Conservation (phyloP, 768 basidiomycete genomes). For the Lactifluus volemus region DNA sequence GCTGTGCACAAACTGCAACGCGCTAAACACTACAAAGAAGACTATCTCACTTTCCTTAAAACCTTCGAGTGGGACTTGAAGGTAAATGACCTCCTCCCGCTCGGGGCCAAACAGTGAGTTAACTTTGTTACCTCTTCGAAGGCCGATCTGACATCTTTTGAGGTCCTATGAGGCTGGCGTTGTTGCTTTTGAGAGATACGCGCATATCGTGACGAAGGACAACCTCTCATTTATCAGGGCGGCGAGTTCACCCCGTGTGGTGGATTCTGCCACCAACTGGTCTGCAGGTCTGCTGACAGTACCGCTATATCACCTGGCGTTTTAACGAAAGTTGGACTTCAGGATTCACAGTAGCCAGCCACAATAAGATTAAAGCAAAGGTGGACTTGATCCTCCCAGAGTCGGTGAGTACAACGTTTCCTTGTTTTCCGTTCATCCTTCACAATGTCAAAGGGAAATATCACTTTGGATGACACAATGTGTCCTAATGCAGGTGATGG, state of each 20-base stretch:
- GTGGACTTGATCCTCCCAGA: conserved; percentile 52
- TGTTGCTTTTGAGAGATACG: conserved; percentile 47
- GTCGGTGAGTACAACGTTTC: conserved; percentile 31
- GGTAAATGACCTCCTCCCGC: conserved; percentile 48
- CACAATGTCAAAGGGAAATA: conserved; percentile 32
- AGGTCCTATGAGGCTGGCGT: conserved; percentile 47
- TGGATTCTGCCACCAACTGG: conserved; percentile 66
- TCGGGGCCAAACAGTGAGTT: conserved; percentile 56
- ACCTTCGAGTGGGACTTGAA: conserved; percentile 54
- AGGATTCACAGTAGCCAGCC: conserved; percentile 57
- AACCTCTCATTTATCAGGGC: conserved; percentile 48
- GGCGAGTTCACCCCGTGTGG: conserved; percentile 46
- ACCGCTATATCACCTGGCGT: background rate
- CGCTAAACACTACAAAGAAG: conserved; percentile 37
- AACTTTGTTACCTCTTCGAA: background rate
- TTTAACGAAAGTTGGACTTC: background rate
- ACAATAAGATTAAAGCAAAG: conserved; percentile 35
- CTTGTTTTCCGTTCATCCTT: background rate
- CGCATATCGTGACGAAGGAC: conserved; percentile 33
- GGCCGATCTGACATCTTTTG: background rate
- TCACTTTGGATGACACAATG: conserved; percentile 58
- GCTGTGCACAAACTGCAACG: conserved; percentile 48
- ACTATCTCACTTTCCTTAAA: conserved; percentile 46
- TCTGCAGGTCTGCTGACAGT: conserved; percentile 36
- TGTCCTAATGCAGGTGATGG: conserved; percentile 50